Conservation (phyloP, 2,329 filamentous ascomycete genomes). For the Claviceps africana region DNA sequence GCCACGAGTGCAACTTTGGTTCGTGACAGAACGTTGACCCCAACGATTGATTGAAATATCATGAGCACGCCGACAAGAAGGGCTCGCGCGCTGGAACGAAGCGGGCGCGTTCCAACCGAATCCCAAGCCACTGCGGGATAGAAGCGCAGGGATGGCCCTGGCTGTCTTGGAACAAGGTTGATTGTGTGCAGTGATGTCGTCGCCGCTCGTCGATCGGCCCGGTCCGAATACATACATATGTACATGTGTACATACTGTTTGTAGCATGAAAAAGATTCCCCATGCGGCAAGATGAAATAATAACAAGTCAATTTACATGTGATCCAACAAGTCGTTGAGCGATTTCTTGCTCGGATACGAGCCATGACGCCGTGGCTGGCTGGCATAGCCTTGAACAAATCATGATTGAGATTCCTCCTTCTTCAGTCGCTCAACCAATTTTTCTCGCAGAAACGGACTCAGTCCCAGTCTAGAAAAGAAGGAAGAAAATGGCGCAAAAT, state of each 20-base stretch:
- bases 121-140: not conserved
- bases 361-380: not conserved
- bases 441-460: conserved; percentile 34
- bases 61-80: too few relatives aligned
- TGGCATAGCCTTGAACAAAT: not conserved
- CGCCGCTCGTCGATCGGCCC: not conserved
- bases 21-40: not conserved
- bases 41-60: too few relatives aligned
- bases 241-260: too few relatives aligned
- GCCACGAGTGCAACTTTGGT: not conserved
- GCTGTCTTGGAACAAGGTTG: not conserved
- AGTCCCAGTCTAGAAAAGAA: conserved; percentile 15
- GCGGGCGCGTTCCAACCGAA: too few relatives aligned
- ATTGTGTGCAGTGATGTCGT: not conserved
- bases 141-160: not conserved
- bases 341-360: not conserved
- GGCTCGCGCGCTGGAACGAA: too few relatives aligned
- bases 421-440: conserved; percentile 37
- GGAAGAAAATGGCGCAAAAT: too few relatives aligned
- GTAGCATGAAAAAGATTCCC: not conserved
- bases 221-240: not conserved
- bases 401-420: conserved; percentile 25
- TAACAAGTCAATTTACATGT: not conserved
- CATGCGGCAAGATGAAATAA: not conserved
- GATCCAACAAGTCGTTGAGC: not conserved